phyloP scores from a whole-genome alignment of 208 protist species.

The Acanthamoeba royreba region DNA sequence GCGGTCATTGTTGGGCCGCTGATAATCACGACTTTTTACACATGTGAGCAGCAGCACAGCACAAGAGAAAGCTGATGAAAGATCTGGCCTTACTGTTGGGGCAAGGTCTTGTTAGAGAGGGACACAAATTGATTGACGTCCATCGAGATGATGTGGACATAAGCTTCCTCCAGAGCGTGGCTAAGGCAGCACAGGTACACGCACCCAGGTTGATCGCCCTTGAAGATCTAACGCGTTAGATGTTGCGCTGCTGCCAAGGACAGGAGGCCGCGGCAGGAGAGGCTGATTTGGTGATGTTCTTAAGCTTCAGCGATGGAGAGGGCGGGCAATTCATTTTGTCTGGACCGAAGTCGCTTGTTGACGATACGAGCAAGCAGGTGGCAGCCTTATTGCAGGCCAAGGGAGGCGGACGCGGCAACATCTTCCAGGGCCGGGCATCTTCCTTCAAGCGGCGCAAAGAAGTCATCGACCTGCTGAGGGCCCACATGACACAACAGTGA shows the following conservation, averaged over 20 bases:
- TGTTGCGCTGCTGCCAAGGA: background rate
- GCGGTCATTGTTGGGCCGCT: too few species aligned
- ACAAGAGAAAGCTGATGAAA: slow-evolving; percentile 1
- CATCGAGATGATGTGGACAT: background rate
- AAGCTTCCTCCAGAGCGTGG: background rate
- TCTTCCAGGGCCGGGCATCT: background rate
- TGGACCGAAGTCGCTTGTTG: background rate
- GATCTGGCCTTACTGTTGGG: background rate
- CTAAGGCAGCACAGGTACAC: background rate
- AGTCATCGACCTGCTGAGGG: background rate
- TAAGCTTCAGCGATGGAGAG: background rate
- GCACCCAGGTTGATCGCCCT: background rate
- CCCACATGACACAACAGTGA: too few species aligned
- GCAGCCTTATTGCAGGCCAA: background rate
- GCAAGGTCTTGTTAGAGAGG: background rate
- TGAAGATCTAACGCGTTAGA: background rate
- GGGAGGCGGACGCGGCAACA: slow-evolving; percentile 7
- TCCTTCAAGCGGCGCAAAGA: background rate
- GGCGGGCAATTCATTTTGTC: background rate
- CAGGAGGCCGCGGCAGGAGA: background rate
- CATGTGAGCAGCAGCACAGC: background rate
- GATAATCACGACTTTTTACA: too few species aligned
- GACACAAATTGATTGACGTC: background rate
- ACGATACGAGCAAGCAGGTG: background rate
- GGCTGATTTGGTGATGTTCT: background rate